Evolutionary conservation across 805 yeast genomes (phyloP), one percentile per base, ranked within the genome.

Genomic region (Candida glaebosa): DNA sequence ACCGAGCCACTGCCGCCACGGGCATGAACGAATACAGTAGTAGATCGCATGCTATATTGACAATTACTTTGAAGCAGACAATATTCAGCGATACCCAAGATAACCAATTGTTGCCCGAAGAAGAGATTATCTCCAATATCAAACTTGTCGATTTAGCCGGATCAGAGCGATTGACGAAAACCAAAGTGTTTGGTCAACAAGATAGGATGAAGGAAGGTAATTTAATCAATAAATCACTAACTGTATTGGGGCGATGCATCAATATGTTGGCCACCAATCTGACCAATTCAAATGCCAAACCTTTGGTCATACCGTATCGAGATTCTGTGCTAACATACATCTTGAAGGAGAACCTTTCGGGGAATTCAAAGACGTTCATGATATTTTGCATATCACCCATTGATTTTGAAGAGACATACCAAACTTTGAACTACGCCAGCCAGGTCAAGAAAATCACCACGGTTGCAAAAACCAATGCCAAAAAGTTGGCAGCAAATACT

Each of bases 281-380:
- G 1, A 36, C 45, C 7, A 47, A 51, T 10, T 39, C 43, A 5
- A 14, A 45, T 2, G 43, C 36, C 17, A 61, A 57, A 15, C 58
- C 63, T 4, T 55, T 65, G 4, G 60, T 78, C 12, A 73, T 81
- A 1, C 91, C 91, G 0, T 84, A 82, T 52, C 67, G 95, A 47
- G 95, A 87, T 50, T 84, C 95, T 0, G 69, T 74, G 0, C 63
- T 87, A 40, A 87, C 95, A 0, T 83, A 90, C 78, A 63, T 87
- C 2, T 65, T 87, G 47, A 82, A 81, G 53, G 91, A 85, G 49
- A 80, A 79, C 44, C 63, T 87, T 28, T 88, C 93, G 1, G 96
- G 96, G 1, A 84, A 85, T 54, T 82, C 93, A n/a, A 85, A 84
- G 53, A 89, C 95, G 0, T 82, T 83, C 1, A 79, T 88, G 84